Conservation (phyloP, 179 eudicot species). For the Gypsophila paniculata region DNA sequence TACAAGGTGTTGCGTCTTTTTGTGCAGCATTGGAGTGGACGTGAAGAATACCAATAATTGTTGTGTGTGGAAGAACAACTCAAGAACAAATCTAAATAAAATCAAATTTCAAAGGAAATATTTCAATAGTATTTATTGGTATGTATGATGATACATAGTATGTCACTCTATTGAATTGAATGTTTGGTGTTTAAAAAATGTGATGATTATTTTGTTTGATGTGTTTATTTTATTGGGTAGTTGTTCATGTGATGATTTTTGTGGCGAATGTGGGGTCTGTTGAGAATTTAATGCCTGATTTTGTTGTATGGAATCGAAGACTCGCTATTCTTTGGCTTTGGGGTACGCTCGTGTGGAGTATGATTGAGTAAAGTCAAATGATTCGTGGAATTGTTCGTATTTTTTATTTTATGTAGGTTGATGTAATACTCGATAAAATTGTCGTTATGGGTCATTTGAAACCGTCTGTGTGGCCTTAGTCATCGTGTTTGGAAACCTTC, state of each 20-base stretch:
- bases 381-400: too few relatives aligned
- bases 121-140: slow-evolving; percentile 25
- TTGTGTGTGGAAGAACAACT: slow-evolving; percentile 14
- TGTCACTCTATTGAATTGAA: too few relatives aligned
- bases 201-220: background rate
- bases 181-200: background rate
- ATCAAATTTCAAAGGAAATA: slow-evolving; percentile 4
- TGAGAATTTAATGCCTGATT: too few relatives aligned
- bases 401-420: background rate
- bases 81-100: slow-evolving; percentile 13
- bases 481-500: too few relatives aligned
- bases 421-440: background rate
- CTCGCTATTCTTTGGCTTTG: too few relatives aligned
- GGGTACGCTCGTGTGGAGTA: too few relatives aligned
- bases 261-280: too few relatives aligned
- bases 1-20: too few relatives aligned
- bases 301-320: too few relatives aligned
- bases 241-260: background rate
- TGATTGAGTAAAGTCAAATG: too few relatives aligned
- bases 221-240: background rate
- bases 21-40: slow-evolving; percentile 18
- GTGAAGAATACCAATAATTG: background rate
- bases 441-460: background rate
- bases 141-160: background rate
- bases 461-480: too few relatives aligned